phyloP scores from a whole-genome alignment of 2,329 filamentous ascomycete species.

The Aureobasidium sp. region DNA sequence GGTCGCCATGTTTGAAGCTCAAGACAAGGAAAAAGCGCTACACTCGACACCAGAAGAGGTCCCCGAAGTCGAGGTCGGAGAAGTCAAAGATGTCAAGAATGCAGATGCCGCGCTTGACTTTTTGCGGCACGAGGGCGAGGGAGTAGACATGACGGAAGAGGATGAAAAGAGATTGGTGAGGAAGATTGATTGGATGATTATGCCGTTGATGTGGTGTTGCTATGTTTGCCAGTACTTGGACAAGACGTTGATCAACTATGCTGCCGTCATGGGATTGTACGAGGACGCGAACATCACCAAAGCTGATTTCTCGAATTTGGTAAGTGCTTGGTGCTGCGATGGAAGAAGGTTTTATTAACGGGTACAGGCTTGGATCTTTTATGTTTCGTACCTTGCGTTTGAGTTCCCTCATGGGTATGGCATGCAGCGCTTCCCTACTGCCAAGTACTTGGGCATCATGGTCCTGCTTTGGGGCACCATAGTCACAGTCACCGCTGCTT shows the following conservation, averaged over 20 bases:
- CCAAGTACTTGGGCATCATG: constrained; percentile 44
- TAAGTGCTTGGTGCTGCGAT: neutral
- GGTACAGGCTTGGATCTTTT: constrained; percentile 28
- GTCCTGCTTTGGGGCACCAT: constrained; percentile 43
- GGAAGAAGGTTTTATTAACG: constrained; percentile 13
- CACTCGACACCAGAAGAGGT: neutral
- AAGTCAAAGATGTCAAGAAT: constrained; percentile 24
- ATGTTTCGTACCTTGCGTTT: constrained; percentile 31
- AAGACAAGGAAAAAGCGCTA: constrained; percentile 13
- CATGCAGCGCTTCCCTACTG: constrained; percentile 48
- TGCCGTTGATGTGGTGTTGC: constrained; percentile 34
- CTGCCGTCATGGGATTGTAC: constrained; percentile 36
- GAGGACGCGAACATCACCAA: constrained; percentile 30
- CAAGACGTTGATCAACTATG: constrained; percentile 36
- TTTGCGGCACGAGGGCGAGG: constrained; percentile 24
- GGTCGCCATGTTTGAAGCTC: neutral
- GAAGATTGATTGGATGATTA: constrained; percentile 37
- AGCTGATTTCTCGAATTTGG: constrained; percentile 31
- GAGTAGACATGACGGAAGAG: constrained; percentile 20
- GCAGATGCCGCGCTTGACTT: constrained; percentile 29
- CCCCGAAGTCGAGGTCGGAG: constrained; percentile 18
- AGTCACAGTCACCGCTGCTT: constrained; percentile 43
- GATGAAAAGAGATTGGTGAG: constrained; percentile 25
- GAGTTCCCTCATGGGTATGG: constrained; percentile 40
- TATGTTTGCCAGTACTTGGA: constrained; percentile 37